Evolutionary conservation across 768 basidiomycete genomes (phyloP).

Genomic region (Lactarius deliciosus): DNA sequence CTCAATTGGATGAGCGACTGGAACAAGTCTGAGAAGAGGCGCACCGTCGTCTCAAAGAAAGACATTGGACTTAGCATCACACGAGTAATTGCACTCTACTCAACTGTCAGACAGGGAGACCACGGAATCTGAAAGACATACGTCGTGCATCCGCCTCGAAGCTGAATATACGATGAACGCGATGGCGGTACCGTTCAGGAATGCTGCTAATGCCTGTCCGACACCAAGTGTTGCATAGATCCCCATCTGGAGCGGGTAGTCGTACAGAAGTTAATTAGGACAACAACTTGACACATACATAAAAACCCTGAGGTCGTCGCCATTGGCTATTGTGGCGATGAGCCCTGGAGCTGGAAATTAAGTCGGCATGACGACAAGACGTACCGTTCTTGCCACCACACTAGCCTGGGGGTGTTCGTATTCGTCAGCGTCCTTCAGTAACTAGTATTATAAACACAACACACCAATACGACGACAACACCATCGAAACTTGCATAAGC

Average conservation of each 20-base stretch:
- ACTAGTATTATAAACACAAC: conserved; percentile 29
- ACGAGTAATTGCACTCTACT: conserved; percentile 58
- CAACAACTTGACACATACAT: conserved; percentile 47
- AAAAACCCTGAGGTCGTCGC: conserved; percentile 63
- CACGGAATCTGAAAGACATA: conserved; percentile 31
- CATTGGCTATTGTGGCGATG: conserved; percentile 46
- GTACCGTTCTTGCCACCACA: conserved; percentile 79
- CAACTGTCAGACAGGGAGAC: not conserved
- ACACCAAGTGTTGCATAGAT: conserved; percentile 76
- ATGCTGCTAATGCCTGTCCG: conserved; percentile 63
- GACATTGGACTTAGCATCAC: conserved; percentile 86
- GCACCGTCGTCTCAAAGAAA: conserved; percentile 84
- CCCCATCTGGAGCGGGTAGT: conserved; percentile 57
- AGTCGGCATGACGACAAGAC: conserved; percentile 27
- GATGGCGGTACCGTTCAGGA: conserved; percentile 63
- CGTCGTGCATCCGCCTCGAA: conserved; percentile 65
- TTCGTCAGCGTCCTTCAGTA: conserved; percentile 21
- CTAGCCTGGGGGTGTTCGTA: conserved; percentile 49
- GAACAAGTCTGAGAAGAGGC: conserved; percentile 23
- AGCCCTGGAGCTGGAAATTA: conserved; percentile 11
- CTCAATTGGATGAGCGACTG: conserved; percentile 16
- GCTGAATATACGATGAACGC: conserved; percentile 76
- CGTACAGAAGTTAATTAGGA: not conserved
- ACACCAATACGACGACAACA: conserved; percentile 78
- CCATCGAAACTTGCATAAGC: conserved; percentile 65